Base-by-base conservation (phyloP, 371 early-diverging fungal genomes). In the Gilbertella persicaria region DNA sequence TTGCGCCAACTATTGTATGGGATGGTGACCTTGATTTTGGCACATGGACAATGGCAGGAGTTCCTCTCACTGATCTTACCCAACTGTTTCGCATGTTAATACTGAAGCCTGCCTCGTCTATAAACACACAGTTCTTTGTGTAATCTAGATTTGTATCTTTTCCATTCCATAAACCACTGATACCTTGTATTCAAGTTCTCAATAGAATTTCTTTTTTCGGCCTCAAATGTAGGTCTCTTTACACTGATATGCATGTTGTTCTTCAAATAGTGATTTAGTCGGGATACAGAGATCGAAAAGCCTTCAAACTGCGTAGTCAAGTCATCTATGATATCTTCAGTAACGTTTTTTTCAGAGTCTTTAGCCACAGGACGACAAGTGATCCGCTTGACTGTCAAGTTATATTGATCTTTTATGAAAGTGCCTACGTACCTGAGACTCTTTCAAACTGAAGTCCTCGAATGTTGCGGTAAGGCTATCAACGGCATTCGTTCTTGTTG, bases 371-470 rank as follows among this genome's bases (percentile, higher is more conserved):
- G 44, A 53, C 24, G 45, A 53, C 45, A 43, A 56, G 56, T 44
- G 56, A 49, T 37, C 50, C 50, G 56, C 50, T 56, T 56, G 50
- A 49, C 44, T 36, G 49, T 56, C 56, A 49, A 49, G 43, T 44
- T 48, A 2, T 43, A 56, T 49, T 56, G 48, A 49, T 56, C 42
- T 56, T 56, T 42, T 49, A 57, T 50, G 41, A 57, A 50, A 49
- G 51, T 45, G 40, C 46, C 51, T 38, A 50, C 40, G 40, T 38
- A 50, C 46, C 58, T 50, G 58, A 44, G 45, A 58, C 46, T 51
- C 59, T 41, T 58, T 53, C 46, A 58, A 46, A 44, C 37, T 52
- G 52, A 58, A 58, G 37, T 41, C 53, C 42, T 58, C 59, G 40
- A 58, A 58, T 46, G 52, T 35, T 58, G 59, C 48, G 49, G 59